Evolutionary conservation across 2,329 filamentous ascomycete genomes (phyloP).

Genomic region (Aspergillus arachidicola): DNA sequence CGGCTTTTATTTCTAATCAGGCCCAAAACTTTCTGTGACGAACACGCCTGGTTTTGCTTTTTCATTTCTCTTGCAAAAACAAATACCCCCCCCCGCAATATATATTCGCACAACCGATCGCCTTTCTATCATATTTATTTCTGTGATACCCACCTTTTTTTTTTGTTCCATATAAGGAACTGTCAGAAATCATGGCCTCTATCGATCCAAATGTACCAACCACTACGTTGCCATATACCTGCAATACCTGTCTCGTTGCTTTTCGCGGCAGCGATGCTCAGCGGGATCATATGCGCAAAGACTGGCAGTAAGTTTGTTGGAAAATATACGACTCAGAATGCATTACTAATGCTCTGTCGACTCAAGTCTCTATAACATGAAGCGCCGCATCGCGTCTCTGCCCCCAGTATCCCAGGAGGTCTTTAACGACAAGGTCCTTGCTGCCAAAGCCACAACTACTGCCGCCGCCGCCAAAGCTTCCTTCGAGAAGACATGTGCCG

Average conservation of each 20-base stretch:
- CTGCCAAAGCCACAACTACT: conserved; percentile 80
- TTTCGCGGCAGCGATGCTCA: conserved; percentile 94
- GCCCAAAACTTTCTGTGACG: background rate
- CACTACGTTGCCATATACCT: conserved; percentile 79
- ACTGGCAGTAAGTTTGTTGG: conserved; percentile 81
- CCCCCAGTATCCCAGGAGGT: conserved; percentile 89
- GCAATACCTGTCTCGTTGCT: conserved; percentile 96
- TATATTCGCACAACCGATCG: conserved; percentile 4
- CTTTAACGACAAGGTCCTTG: conserved; percentile 93
- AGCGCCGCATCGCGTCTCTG: conserved; percentile 86
- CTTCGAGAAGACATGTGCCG: conserved; percentile 79
- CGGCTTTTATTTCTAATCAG: background rate
- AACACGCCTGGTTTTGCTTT: background rate
- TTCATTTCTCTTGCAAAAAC: background rate
- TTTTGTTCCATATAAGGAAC: background rate
- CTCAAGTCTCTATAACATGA: conserved; percentile 86
- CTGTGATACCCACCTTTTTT: conserved; percentile 5
- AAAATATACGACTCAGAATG: conserved; percentile 3
- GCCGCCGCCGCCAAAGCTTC: conserved; percentile 86
- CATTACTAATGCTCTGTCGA: conserved; percentile 10
- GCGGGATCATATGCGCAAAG: conserved; percentile 93
- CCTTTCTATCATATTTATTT: background rate
- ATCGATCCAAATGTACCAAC: conserved; percentile 6
- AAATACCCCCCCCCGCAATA: background rate
- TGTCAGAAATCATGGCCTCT: conserved; percentile 4